Evolutionary conservation across 441 rosid genomes (phyloP).

Genomic region (Arabidopsis lyrata): DNA sequence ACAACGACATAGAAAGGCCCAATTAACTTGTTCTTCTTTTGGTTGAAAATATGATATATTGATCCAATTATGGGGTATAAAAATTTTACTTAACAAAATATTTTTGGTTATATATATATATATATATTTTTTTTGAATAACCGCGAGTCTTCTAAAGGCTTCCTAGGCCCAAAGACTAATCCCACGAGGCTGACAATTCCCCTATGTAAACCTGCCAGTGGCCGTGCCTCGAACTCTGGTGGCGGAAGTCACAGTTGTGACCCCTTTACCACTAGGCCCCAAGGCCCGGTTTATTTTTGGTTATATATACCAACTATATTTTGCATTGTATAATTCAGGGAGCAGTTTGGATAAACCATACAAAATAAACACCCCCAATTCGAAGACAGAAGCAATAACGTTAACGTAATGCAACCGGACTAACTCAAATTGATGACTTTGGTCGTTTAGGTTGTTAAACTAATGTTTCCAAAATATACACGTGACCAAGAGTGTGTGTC

Average conservation of each 20-base stretch:
- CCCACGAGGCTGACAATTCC: too few species aligned
- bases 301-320: too few species aligned
- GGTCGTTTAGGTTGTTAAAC: conserved; percentile 41
- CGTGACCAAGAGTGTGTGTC: conserved; percentile 20
- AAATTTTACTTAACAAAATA: too few species aligned
- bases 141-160: too few species aligned
- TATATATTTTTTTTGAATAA: too few species aligned
- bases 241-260: too few species aligned
- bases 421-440: conserved; percentile 14
- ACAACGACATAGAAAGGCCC: neutral
- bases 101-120: too few species aligned
- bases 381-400: conserved; percentile 19
- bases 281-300: too few species aligned
- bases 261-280: too few species aligned
- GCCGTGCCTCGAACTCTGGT: too few species aligned
- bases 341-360: conserved; percentile 9
- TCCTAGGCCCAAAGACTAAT: too few species aligned
- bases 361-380: conserved; percentile 2
- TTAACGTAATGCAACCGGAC: conserved; percentile 6
- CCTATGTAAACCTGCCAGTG: too few species aligned
- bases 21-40: neutral
- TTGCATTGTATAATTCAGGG: neutral
- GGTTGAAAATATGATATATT: conserved; percentile 2
- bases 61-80: neutral
- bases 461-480: conserved; percentile 24